These are phyloP conservation scores for Aspergillus jensenii DNA, from an alignment of 2,329 filamentous ascomycete genomes.

Conservation along the genomic window DNA sequence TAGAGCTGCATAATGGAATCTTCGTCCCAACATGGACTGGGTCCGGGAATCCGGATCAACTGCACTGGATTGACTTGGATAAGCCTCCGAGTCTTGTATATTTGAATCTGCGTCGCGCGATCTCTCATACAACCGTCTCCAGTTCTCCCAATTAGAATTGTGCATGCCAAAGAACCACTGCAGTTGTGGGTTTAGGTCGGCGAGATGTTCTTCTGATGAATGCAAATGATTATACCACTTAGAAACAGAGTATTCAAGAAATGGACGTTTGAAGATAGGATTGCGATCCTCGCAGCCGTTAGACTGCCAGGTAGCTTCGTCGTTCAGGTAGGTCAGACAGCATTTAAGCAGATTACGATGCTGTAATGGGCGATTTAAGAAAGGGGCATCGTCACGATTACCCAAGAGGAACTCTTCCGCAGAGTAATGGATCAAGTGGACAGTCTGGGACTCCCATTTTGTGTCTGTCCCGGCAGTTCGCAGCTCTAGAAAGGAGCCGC, in stretches of 20 bases:
- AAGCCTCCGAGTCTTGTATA: too few relatives aligned
- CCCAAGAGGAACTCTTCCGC: neutral
- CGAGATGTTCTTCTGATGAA: neutral
- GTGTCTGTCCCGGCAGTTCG: neutral
- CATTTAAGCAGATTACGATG: neutral
- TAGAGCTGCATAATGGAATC: neutral
- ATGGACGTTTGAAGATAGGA: neutral
- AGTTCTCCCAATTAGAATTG: neutral
- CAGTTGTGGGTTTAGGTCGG: neutral
- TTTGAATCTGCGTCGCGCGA: too few relatives aligned
- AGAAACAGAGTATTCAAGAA: neutral
- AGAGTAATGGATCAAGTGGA: conserved; percentile 2
- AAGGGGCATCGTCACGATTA: neutral
- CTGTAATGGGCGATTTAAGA: neutral
- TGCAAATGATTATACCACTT: neutral
- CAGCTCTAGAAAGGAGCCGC: neutral
- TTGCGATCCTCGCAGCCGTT: neutral
- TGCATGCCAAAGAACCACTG: neutral
- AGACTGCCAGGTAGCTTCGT: neutral
- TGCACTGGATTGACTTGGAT: too few relatives aligned
- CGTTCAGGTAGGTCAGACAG: neutral
- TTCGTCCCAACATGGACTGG: neutral
- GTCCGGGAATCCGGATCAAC: too few relatives aligned
- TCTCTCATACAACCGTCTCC: neutral
- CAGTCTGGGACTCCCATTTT: neutral